phyloP scores from a whole-genome alignment of 176 grass and related monocot species.

The Pharus latifolius region DNA sequence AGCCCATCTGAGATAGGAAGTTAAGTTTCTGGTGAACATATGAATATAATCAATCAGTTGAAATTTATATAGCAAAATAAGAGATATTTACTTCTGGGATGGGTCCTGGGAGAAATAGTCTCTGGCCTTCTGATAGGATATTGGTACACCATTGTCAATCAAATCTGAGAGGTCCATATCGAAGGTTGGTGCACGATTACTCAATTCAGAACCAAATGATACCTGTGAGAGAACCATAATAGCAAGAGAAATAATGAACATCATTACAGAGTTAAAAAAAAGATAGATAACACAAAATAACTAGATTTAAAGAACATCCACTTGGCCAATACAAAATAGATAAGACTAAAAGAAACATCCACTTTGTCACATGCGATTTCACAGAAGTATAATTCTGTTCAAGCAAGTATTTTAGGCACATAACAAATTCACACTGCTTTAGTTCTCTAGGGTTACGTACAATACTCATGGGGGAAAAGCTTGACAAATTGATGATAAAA shows the following conservation, averaged over 20 bases:
- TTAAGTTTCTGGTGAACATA: constrained; percentile 9
- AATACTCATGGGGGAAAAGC: not conserved
- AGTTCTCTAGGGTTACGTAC: not conserved
- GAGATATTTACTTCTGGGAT: constrained; percentile 42
- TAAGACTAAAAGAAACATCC: no score
- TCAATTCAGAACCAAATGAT: constrained; percentile 76
- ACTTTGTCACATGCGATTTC: no score
- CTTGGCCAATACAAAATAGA: no score
- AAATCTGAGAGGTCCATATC: constrained; percentile 74
- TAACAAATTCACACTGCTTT: not conserved
- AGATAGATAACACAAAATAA: not conserved
- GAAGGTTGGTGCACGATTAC: constrained; percentile 67
- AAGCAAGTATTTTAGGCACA: not conserved
- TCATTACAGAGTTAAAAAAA: not conserved
- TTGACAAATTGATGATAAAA: not conserved
- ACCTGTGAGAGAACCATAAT: constrained; percentile 29
- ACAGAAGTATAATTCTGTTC: not conserved
- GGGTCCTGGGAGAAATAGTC: constrained; percentile 51
- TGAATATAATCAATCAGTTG: constrained; percentile 7
- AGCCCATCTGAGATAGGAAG: constrained; percentile 48
- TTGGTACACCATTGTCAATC: constrained; percentile 47
- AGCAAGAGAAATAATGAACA: not conserved
- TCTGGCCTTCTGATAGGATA: constrained; percentile 52
- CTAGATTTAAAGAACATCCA: no score
- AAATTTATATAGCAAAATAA: not conserved